Evolutionary conservation across 2,329 filamentous ascomycete species (phyloP), one percentile per base, ranked within the genome.

Genomic region (Xylariales sp.): DNA sequence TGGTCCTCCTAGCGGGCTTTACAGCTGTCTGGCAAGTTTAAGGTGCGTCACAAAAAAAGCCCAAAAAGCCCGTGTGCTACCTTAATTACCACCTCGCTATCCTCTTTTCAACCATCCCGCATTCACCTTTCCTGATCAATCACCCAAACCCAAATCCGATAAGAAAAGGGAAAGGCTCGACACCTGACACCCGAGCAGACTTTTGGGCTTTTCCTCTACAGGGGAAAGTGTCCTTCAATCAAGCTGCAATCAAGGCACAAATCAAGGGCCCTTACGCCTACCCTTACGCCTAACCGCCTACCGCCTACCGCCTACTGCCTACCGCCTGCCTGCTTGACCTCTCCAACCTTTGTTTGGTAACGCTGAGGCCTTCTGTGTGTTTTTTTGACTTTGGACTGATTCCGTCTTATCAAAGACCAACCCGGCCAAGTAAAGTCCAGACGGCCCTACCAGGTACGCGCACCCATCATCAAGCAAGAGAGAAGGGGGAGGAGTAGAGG

Each of bases 51-150:
- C 72, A 69, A 78, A 71, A 69, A 71, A 69, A 58, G 56, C 49
- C 55, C 58, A 79, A 75, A 75, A 73, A 80, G 79, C 77, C 79
- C 79, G 79, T 78, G 81, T 83, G 80, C 80, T 82, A 83, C 69
- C 62, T 69, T 69, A 70, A 69, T 67, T 69, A 70, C 82, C 78
- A 82, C 80, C 80, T 82, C 80, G 78, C 81, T 83, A 83, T 83
- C 78, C 82, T 83, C 81, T 82, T 83, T 83, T 83, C 80, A 82
- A 79, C 74, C 82, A 82, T 81, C 81, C 80, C 80, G 81, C 80
- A 81, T 79, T 82, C 77, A 79, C 81, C 79, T 80, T 83, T 79
- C 81, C 81, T 81, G 78, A 82, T 83, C 80, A 79, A 82, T 82
- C 80, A 72, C 77, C 75, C 77, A 73, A 71, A 78, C 73, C 74